phyloP scores from a whole-genome alignment of 1,284 basidiomycete species.

The Trichosporon ovoides region DNA sequence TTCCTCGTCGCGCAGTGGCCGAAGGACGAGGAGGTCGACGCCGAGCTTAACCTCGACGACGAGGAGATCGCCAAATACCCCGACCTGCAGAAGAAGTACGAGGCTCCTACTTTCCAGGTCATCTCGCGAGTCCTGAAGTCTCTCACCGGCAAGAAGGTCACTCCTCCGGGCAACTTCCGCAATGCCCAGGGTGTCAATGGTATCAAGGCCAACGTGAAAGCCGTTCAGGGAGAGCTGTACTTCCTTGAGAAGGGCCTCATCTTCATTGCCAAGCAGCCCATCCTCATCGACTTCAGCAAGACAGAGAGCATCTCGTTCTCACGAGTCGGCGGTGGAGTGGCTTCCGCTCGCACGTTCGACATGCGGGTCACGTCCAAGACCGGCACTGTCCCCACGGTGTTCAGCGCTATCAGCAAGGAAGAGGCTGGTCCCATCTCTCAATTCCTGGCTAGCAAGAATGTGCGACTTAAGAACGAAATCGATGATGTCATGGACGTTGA shows the following conservation, averaged over 20 bases:
- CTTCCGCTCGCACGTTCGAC: constrained; percentile 90
- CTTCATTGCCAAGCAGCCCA: constrained; percentile 95
- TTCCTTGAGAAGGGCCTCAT: constrained; percentile 96
- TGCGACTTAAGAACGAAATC: constrained; percentile 95
- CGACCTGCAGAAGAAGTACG: constrained; percentile 56
- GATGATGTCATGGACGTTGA: constrained; percentile 71
- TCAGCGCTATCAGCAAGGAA: constrained; percentile 92
- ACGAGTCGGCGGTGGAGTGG: constrained; percentile 81
- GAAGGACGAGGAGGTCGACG: constrained; percentile 93
- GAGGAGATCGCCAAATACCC: constrained; percentile 52
- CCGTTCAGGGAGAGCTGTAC: constrained; percentile 93
- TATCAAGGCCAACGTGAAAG: constrained; percentile 96
- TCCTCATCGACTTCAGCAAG: constrained; percentile 84
- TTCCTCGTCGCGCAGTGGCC: constrained; percentile 98
- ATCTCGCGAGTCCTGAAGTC: constrained; percentile 92
- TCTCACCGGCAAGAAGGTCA: constrained; percentile 84
- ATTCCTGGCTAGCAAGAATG: constrained; percentile 84
- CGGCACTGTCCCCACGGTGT: constrained; percentile 71
- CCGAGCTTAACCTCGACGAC: constrained; percentile 87
- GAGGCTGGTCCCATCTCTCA: constrained; percentile 82
- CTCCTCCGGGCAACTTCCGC: constrained; percentile 72
- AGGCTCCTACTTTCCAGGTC: constrained; percentile 90
- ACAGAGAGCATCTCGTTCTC: constrained; percentile 91
- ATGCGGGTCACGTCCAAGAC: constrained; percentile 80
- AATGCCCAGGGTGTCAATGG: constrained; percentile 56